Evolutionary conservation across 371 early-diverging fungal species (phyloP), one percentile per base, ranked within the genome.

Genomic region (Phascolomyces articulosus): DNA sequence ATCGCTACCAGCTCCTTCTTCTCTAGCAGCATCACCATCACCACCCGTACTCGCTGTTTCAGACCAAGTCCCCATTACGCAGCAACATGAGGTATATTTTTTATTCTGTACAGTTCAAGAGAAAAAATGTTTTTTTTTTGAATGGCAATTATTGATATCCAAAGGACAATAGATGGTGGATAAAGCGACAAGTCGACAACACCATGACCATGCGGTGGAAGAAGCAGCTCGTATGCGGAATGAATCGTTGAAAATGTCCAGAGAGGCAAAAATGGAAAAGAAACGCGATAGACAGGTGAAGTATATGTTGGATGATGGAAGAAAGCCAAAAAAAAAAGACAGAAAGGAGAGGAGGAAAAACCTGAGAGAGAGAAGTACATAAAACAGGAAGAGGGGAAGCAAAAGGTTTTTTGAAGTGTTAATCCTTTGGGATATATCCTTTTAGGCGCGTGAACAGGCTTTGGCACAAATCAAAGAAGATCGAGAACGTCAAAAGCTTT

Each of bases 391-490:
- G 31, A 31, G 31, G 31, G 9, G 31, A 26, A 31, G 31, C 56
- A 9, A 56, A 27, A 0, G 16, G 16, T 55, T n/a, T 18, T 18
- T 28, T 9, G 27, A 20, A 27, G 15, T 55, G 31, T 21, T 48
- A 4, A 63, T n/a, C 38, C n/a, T 24, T 26, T 16, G 23, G 44
- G 16, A 44, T 44, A 44, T 44, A 6, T 9, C 38, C 38, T 38
- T 38, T 16, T 8, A 71, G 71, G 71, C 71, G 18, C 64, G 64
- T 29, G 57, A 58, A 23, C 40, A 62, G 23, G 59, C 65, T 15
- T 55, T 71, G 21, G 44, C 51, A 21, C 62, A 71, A 18, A 64
- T 71, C 20, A 67, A 71, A 51, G 71, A 71, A 48, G 71, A 71
- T 51, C 60, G 68, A 31, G 71, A 44, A 44, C 44, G 44, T n/a